These are phyloP conservation scores for Baudoinia panamericana DNA, from an alignment of 495 filamentous ascomycete species.

Conservation along the genomic window DNA sequence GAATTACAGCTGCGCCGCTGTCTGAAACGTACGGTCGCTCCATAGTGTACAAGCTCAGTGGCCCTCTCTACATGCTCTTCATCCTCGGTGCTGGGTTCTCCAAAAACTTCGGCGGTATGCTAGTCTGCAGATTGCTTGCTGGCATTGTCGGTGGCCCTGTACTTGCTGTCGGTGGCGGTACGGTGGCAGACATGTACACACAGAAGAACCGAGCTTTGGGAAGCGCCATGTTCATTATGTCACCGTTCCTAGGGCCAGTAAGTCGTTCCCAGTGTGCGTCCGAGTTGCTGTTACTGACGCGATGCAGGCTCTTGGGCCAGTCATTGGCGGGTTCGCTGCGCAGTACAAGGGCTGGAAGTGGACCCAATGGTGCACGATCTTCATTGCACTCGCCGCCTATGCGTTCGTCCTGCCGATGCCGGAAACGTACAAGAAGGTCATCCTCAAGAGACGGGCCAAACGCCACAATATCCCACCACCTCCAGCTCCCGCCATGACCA, in stretches of 20 bases:
- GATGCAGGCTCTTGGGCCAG: conserved; percentile 36
- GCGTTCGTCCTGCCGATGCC: conserved; percentile 26
- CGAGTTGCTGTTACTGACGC: conserved; percentile 16
- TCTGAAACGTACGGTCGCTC: too few species aligned
- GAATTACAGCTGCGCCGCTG: too few species aligned
- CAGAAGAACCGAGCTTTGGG: conserved; percentile 35
- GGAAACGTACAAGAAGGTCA: conserved; percentile 28
- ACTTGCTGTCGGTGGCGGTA: conserved; percentile 43
- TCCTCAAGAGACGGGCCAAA: conserved; percentile 28
- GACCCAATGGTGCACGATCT: conserved; percentile 32
- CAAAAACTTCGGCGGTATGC: conserved; percentile 41
- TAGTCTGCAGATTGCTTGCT: conserved; percentile 48
- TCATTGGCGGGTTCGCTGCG: conserved; percentile 34
- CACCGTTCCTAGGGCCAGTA: conserved; percentile 45
- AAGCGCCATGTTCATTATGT: conserved; percentile 39
- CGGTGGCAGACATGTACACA: conserved; percentile 40
- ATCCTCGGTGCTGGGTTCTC: conserved; percentile 46
- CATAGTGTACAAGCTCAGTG: conserved; percentile 25
- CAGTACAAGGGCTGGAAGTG: conserved; percentile 29
- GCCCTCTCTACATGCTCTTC: conserved; percentile 47
- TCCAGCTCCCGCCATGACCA: conserved; percentile 15
- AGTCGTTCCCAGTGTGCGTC: too few species aligned
- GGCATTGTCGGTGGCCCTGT: conserved; percentile 43
- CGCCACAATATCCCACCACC: conserved; percentile 19
- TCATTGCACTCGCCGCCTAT: conserved; percentile 25